A percentile compares a stretch with the other conserved stretches of the same genome.
Conservation (phyloP, 139 green algal genomes). For the Pleodorina starrii region DNA sequence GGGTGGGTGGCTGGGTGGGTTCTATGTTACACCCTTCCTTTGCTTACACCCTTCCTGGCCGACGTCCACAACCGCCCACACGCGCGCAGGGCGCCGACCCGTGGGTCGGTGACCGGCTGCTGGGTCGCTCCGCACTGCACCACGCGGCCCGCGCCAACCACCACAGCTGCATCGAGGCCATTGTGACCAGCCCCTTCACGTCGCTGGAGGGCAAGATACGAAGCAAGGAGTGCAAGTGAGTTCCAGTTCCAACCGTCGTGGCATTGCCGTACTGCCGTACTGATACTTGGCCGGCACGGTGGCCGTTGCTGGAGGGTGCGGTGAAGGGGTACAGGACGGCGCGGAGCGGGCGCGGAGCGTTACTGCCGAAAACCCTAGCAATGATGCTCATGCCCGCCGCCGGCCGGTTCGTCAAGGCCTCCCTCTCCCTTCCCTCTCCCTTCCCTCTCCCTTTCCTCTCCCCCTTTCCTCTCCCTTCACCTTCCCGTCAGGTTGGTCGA, state of each 20-base stretch:
- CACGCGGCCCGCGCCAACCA: slow-evolving; percentile 40
- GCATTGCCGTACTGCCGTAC: too few relatives aligned
- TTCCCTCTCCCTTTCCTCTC: not conserved
- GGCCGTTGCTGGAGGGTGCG: too few relatives aligned
- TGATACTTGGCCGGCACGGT: too few relatives aligned
- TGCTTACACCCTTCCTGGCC: not conserved
- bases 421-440: not conserved
- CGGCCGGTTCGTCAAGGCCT: too few relatives aligned
- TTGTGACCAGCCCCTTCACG: slow-evolving; percentile 14
- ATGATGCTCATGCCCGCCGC: too few relatives aligned
- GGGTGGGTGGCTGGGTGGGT: not conserved
- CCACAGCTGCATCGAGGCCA: slow-evolving; percentile 12
- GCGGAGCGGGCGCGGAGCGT: too few relatives aligned
- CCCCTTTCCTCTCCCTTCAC: not conserved
- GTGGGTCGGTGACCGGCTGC: slow-evolving; percentile 51
- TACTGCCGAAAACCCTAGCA: too few relatives aligned
- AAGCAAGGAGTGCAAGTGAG: slow-evolving; percentile 13
- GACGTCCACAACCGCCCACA: not conserved
- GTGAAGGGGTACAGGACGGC: too few relatives aligned
- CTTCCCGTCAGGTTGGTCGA: slow-evolving; percentile 27
- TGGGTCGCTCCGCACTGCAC: slow-evolving; percentile 49
- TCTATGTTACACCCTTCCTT: not conserved
- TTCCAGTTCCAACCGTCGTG: too few relatives aligned
- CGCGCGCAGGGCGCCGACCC: slow-evolving; percentile 49
- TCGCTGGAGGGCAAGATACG: not conserved